Base-by-base conservation (phyloP, 352 stramenopile genomes). In the Elongisporangium senticosum region DNA sequence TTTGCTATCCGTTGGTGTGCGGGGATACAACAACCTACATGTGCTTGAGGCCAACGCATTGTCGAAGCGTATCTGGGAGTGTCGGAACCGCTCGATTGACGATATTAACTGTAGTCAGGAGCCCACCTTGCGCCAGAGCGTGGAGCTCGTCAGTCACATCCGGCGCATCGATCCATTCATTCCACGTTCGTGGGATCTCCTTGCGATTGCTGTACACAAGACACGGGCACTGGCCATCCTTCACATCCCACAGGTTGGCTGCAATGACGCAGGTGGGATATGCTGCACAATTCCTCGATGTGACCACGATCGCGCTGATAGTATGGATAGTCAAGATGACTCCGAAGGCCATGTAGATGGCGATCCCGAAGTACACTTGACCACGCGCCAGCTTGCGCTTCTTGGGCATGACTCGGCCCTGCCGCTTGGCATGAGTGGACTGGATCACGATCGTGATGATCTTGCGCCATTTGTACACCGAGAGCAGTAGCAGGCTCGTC, bases 401-500 rank as follows among this genome's bases (percentile, higher is more conserved):
- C 43, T 58, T 3, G 58, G 65, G 3, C 67, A 74, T 43, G 10
- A 43, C 33, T 17, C 33, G 8, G 33, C 33, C 33, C 10, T 43
- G 33, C 24, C 39, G 59, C 20, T 26, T 60, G 61, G 4, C 61
- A 15, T 69, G 58, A 14, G 69, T 72, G 3, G 51, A 61, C 13
- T 67, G 60, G 2, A 84, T 74, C 3, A 82, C 51, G 33, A 72
- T 58, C 1, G 59, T 22, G 33, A 79, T 74, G 6, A 80, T 71
- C 20, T 75, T 77, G 7, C 67, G 67, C 72, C 72, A 84, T 50
- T 84, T 84, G 72, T 76, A 78, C 3, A 79, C 59, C 6, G 69
- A 74, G 8, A 84, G n/a, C 0, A 79, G 17, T 4, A 76, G 68
- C n/a, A 84, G 56, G 7, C 68, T 68, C 6, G 52, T 64, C 50